Conservation (phyloP, 2,329 filamentous ascomycete species). For the Arthrinium phaeospermum region DNA sequence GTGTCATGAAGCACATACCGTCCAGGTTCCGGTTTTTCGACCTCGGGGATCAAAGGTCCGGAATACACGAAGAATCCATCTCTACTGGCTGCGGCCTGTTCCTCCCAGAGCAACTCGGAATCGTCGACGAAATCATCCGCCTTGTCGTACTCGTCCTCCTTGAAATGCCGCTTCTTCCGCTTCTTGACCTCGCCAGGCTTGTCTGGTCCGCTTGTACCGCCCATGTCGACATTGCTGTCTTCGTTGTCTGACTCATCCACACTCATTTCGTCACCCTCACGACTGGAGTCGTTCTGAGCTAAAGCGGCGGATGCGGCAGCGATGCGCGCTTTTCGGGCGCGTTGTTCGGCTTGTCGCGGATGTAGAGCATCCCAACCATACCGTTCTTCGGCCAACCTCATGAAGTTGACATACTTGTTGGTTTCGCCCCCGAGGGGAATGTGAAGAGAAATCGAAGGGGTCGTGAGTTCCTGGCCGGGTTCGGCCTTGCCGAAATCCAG, state of each 20-base stretch:
- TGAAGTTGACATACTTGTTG: conserved; percentile 95
- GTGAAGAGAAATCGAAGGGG: conserved; percentile 82
- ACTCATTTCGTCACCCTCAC: conserved; percentile 82
- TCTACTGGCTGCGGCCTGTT: conserved; percentile 89
- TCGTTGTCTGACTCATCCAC: conserved; percentile 76
- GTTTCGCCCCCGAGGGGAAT: conserved; percentile 81
- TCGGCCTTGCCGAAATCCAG: conserved; percentile 66
- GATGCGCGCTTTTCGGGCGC: conserved; percentile 85
- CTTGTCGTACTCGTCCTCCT: conserved; percentile 83
- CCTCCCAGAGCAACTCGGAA: conserved; percentile 93
- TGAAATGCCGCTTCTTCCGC: conserved; percentile 76
- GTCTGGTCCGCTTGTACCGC: conserved; percentile 68
- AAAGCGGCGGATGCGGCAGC: conserved; percentile 86
- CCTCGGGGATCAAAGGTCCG: conserved; percentile 86
- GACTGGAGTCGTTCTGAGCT: conserved; percentile 73
- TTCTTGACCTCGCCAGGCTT: conserved; percentile 65
- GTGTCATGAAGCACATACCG: conserved; percentile 48
- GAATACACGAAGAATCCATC: conserved; percentile 99
- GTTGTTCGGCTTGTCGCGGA: conserved; percentile 86
- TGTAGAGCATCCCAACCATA: conserved; percentile 96
- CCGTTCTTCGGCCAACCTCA: conserved; percentile 87
- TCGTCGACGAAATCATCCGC: conserved; percentile 90
- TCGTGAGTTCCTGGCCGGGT: conserved; percentile 63
- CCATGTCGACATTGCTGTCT: conserved; percentile 89
- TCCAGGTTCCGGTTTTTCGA: conserved; percentile 69